phyloP scores from a whole-genome alignment of 1,284 basidiomycete genomes.

The Cutaneotrichosporon sp. region DNA sequence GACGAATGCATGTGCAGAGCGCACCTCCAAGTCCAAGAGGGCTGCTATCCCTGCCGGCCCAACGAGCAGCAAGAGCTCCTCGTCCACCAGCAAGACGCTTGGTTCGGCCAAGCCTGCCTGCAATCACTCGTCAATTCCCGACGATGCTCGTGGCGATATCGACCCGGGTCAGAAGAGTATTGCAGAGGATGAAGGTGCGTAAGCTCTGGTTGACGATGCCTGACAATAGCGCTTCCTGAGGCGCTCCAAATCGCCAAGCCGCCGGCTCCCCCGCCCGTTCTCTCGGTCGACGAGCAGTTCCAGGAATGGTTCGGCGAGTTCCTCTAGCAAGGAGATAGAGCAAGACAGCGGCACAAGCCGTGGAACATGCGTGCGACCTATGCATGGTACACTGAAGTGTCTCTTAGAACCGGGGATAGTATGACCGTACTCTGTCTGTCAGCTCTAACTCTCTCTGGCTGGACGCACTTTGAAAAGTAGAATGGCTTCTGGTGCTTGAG shows the following conservation, averaged over 20 bases:
- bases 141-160: too few species aligned
- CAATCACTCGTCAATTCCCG: too few species aligned
- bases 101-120: background rate
- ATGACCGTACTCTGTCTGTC: constrained; percentile 29
- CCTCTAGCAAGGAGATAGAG: background rate
- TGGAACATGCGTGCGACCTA: constrained; percentile 5
- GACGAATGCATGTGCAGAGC: background rate
- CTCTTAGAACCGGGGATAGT: constrained; percentile 12
- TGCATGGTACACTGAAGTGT: constrained; percentile 6
- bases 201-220: background rate
- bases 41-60: background rate
- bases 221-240: background rate
- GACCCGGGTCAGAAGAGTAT: background rate
- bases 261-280: background rate
- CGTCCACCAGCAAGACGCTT: background rate
- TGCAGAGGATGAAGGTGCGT: background rate
- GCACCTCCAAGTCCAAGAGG: background rate
- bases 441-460: background rate
- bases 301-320: constrained; percentile 5
- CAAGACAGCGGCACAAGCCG: background rate
- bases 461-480: constrained; percentile 75
- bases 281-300: background rate
- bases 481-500: constrained; percentile 83
- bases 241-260: background rate
- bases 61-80: background rate